Evolutionary conservation across 2,329 filamentous ascomycete species (phyloP).

Genomic region (Clonostachys solani): DNA sequence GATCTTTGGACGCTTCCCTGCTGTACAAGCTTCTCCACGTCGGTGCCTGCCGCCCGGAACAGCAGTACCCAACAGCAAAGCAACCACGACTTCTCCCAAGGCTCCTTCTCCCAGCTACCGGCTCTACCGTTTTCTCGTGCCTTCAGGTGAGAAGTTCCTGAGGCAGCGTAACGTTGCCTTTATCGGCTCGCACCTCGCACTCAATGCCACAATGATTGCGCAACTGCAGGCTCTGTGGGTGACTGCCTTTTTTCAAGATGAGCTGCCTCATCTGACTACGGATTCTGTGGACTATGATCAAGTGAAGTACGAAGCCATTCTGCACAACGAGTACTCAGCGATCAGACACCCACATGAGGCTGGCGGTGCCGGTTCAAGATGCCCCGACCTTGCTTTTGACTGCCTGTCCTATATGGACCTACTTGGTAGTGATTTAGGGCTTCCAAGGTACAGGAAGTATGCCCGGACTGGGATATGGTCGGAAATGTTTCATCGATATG

Average conservation of each 20-base stretch:
- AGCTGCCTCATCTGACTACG: constrained; percentile 33
- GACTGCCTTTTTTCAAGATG: constrained; percentile 51
- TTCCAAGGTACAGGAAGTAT: constrained; percentile 26
- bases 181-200: constrained; percentile 20
- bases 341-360: constrained; percentile 66
- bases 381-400: constrained; percentile 54
- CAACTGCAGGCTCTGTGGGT: constrained; percentile 44
- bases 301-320: constrained; percentile 50
- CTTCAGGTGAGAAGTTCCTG: constrained; percentile 5
- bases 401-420: constrained; percentile 50
- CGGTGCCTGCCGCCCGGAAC: too few relatives aligned
- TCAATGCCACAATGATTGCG: constrained; percentile 25
- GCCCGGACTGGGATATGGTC: not conserved
- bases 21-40: too few relatives aligned
- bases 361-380: constrained; percentile 56
- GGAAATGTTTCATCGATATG: not conserved
- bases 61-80: too few relatives aligned
- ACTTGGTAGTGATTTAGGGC: constrained; percentile 60
- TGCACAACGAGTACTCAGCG: constrained; percentile 52
- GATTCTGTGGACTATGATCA: too few relatives aligned
- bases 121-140: constrained; percentile 19
- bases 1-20: constrained; percentile 10
- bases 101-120: not conserved
- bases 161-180: constrained; percentile 20
- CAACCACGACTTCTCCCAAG: too few relatives aligned